Base-by-base conservation (phyloP, 2,329 filamentous ascomycete species). In the Scortechinia acanthostroma region DNA sequence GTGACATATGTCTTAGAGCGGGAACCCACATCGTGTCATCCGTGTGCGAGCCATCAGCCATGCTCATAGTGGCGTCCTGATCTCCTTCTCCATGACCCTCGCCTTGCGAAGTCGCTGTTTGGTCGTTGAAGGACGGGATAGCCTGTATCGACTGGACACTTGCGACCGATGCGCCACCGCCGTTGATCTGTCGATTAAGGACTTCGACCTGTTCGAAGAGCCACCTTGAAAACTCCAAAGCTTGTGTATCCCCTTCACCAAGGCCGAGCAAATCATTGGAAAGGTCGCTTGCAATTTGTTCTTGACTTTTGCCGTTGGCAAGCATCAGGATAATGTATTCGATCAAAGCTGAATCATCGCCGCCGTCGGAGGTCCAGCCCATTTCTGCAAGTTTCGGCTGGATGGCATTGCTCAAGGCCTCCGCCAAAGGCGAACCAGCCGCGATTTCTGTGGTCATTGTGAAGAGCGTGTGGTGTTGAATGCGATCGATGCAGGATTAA, bases 321-420 rank as follows among this genome's bases (percentile, higher is more conserved):
- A 98, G 78, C 91, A 97, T 96, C 51, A 97, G 80, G 48, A 97
- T 86, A 53, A 98, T 93, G 68, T 97, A 98, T 68, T 98, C 93
- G 48, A 90, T 85, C 48, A 98, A 78, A 28, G 89, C 88, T 20
- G 84, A 83, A 63, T 91, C 89, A 54, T 88, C 86, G 46, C 69
- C 68, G 49, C 84, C 86, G 53, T 85, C 85, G 22, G 86, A 83
- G 50, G 83, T 90, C 91, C 93, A 97, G 56, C 91, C 91, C 53
- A 91, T 84, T 66, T 98, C 91, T 48, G 89, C 80, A 47, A 98
- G 74, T 70, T 97, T 97, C 22, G 88, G 86, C 65, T 93, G 88
- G 51, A 97, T 90, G 35, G 83, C 84, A 55, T 74, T 73, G 60
- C 86, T 89, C 45, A 98, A 79, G 51, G 89, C 86, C 54, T 90